Evolutionary conservation across 2,329 filamentous ascomycete genomes (phyloP).

Genomic region (Stachybotrys elegans): DNA sequence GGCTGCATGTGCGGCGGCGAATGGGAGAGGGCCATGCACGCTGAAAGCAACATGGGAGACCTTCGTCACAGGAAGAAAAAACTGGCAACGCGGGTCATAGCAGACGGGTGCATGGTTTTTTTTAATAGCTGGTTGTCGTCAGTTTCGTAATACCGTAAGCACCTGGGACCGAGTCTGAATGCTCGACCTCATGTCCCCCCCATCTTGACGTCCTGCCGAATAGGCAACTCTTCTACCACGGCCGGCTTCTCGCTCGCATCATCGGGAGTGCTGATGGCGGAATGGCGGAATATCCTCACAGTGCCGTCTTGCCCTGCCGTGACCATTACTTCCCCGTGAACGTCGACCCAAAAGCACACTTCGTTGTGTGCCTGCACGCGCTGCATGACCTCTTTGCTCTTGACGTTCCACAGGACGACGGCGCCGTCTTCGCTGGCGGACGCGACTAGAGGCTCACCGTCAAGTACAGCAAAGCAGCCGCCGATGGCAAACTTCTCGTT

Average conservation of each 20-base stretch:
- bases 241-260: conserved; percentile 30
- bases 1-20: no score
- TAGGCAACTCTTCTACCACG: conserved; percentile 49
- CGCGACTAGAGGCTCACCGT: conserved; percentile 57
- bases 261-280: conserved; percentile 8
- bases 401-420: conserved; percentile 86
- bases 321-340: conserved; percentile 50
- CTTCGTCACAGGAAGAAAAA: no score
- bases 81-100: no score
- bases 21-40: no score
- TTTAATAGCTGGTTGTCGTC: no score
- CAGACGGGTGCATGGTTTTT: no score
- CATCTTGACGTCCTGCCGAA: conserved; percentile 32
- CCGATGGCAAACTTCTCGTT: conserved; percentile 83
- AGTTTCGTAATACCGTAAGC: no score
- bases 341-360: conserved; percentile 63
- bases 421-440: conserved; percentile 85
- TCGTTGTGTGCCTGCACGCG: conserved; percentile 46
- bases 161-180: no score
- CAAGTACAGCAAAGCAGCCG: conserved; percentile 68
- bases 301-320: conserved; percentile 51
- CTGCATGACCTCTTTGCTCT: conserved; percentile 78
- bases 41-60: no score
- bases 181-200: conserved; percentile 23
- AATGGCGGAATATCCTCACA: conserved; percentile 44